Base-by-base conservation (phyloP, 257 asterid genomes). In the Jacaranda copaia region DNA sequence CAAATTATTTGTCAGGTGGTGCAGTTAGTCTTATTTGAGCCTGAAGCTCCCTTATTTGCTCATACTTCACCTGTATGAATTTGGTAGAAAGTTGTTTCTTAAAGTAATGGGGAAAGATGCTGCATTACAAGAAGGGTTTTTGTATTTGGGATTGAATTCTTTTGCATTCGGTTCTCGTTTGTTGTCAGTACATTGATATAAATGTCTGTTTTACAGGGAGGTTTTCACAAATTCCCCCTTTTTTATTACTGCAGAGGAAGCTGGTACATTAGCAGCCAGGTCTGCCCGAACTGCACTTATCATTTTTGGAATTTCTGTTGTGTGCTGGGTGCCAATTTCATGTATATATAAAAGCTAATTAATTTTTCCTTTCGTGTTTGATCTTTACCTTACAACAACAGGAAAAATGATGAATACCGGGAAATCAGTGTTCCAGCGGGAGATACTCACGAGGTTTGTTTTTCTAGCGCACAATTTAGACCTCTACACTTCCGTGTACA, bases 201-300 rank as follows among this genome's bases (percentile, higher is more conserved):
- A 45, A 63, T 76, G 3, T 73, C 70, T 79, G 69, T 81, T 77
- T 77, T 78, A 68, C 94, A 96, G 99, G 85, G 97, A 89, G 68
- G 91, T 96, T 70, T 89, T 96, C 84, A 76, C 91, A 40, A 96
- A 96, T 80, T 88, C 99, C 74, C 99, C 99, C 36, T 96, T 95
- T 83, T 87, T 96, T 77, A 93, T 96, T 74, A 80, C 87, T 52
- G 98, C 99, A 14, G 97, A 91, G 77, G 97, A 91, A 77, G 92
- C 96, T 74, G 98, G 97, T 82, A 80, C 94, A 71, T 78, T 86
- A 78, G 85, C 84, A 56, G 87, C 77, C 85, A 91, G 98, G 98
- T 95, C 81, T 71, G 77, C 79, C 71, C 38, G 69, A 58, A 19
- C 76, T 70, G 18, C 68, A 69, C 72, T 69, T 69, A 62, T 62